A percentile compares a stretch with the other conserved stretches of the same genome.
Conservation (phyloP, 495 filamentous ascomycete species). For the Aspergillus diversus region DNA sequence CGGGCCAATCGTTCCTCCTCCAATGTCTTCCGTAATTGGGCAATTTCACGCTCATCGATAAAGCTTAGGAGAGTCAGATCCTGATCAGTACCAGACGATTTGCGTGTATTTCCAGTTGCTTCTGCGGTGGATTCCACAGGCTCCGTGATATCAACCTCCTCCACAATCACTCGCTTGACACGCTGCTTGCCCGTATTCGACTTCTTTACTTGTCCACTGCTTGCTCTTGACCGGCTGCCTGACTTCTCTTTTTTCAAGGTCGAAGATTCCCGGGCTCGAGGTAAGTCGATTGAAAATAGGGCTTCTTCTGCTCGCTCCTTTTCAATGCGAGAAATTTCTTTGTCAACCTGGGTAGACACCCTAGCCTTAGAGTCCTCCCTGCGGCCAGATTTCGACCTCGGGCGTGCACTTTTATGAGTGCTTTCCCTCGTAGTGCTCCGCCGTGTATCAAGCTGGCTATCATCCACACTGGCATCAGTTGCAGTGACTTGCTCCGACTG, state of each 20-base stretch:
- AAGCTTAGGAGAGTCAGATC: slow-evolving; percentile 53
- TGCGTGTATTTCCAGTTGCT: slow-evolving; percentile 39
- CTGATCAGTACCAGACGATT: slow-evolving; percentile 32
- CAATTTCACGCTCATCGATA: slow-evolving; percentile 53
- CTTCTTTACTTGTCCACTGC: slow-evolving; percentile 30
- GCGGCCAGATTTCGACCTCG: slow-evolving; percentile 34
- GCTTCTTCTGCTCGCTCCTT: slow-evolving; percentile 51
- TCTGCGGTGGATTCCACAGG: slow-evolving; percentile 37
- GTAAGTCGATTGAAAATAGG: slow-evolving; percentile 47
- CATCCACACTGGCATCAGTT: slow-evolving; percentile 34
- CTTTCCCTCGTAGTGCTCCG: slow-evolving; percentile 41
- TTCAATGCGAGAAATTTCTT: slow-evolving; percentile 47
- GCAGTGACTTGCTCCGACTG: slow-evolving; percentile 35
- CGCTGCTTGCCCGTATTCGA: slow-evolving; percentile 50
- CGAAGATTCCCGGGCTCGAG: slow-evolving; percentile 30
- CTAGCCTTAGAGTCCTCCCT: slow-evolving; percentile 39
- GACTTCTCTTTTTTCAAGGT: slow-evolving; percentile 29
- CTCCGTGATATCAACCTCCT: slow-evolving; percentile 41
- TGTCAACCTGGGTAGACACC: slow-evolving; percentile 46
- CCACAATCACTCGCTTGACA: slow-evolving; percentile 48
- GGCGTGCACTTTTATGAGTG: slow-evolving; percentile 38
- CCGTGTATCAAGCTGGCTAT: slow-evolving; percentile 42
- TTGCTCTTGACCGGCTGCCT: slow-evolving; percentile 20
- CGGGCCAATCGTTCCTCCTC: slow-evolving; percentile 53
- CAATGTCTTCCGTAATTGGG: slow-evolving; percentile 50